Evolutionary conservation across 1,284 basidiomycete species (phyloP), one percentile per base, ranked within the genome.

Genomic region (Ceratobasidium sp.): DNA sequence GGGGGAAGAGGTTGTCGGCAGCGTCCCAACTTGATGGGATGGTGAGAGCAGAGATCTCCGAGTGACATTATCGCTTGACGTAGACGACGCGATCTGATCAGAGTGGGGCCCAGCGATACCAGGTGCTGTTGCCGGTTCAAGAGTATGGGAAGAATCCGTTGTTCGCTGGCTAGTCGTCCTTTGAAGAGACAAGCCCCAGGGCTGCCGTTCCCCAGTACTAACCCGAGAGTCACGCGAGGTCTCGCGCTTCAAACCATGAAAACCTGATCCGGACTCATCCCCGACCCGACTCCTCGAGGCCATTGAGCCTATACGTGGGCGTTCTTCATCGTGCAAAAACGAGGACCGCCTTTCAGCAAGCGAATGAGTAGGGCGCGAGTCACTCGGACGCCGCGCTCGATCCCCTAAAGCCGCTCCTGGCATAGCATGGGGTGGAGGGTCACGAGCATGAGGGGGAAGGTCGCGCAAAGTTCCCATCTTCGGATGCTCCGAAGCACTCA

Each of bases 391-490:
- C 14, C 71, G 71, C 30, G 46, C 44, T 54, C 60, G 60, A 35
- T 52, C 27, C 30, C 65, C 71, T 20, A 30, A 10, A 20, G 60
- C 20, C 38, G 23, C 55, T 18, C 55, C 69, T 48, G 84, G 79
- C 54, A 85, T 84, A 60, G 82, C 86, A 80, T 84, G 88, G 80
- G 88, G 82, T 78, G 87, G 85, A 38, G 84, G 82, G 44, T 90
- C 88, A 79, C 90, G 87, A 78, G 90, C 90, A 75, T 86, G 81
- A 78, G 86, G 85, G 79, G 83, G 82, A 50, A 82, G 79, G 67
- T 79, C 83, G 82, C 82, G 82, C 78, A 64, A 82, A 81, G 23
- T 80, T 52, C 65, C 60, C 48, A 52, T 5, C 41, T 54, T 74
- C 8, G 71, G 60, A 20, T 48, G 71, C 27, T 74, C 71, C 10